A percentile compares a stretch with the other conserved stretches of the same genome.
phyloP scores from a whole-genome alignment of 768 basidiomycete genomes.

The Dioszegia hungarica region DNA sequence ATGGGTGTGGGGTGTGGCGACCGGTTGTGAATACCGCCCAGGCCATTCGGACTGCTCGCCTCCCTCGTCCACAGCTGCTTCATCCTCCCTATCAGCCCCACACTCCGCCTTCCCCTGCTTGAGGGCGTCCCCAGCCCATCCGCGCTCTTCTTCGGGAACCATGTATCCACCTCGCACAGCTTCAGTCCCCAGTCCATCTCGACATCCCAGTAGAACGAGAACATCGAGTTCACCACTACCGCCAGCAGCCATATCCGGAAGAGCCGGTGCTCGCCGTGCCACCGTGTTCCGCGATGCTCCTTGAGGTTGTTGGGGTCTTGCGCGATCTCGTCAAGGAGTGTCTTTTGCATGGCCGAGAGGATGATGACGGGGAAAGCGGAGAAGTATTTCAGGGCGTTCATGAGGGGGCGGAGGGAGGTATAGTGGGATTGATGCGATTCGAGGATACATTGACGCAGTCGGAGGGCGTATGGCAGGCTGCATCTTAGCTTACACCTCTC shows the following conservation, averaged over 20 bases:
- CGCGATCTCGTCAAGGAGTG: slow-evolving; percentile 61
- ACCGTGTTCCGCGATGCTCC: slow-evolving; percentile 50
- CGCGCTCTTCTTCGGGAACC: slow-evolving; percentile 20
- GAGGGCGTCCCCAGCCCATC: neutral
- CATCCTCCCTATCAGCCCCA: neutral
- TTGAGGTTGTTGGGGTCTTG: slow-evolving; percentile 54
- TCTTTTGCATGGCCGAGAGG: slow-evolving; percentile 82
- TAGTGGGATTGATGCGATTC: slow-evolving; percentile 68
- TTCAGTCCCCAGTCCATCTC: slow-evolving; percentile 96
- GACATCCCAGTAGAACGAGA: slow-evolving; percentile 99
- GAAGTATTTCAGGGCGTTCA: slow-evolving; percentile 93
- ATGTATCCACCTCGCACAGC: slow-evolving; percentile 56
- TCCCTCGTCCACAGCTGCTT: neutral
- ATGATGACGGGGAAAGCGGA: slow-evolving; percentile 94
- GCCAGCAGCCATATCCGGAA: slow-evolving; percentile 84
- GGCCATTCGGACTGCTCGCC: neutral
- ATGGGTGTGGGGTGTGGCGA: slow-evolving; percentile 6
- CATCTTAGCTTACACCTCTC: neutral
- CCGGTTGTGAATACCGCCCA: neutral
- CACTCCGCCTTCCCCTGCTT: neutral
- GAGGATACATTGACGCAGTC: slow-evolving; percentile 87
- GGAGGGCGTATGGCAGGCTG: slow-evolving; percentile 82
- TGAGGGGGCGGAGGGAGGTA: slow-evolving; percentile 66
- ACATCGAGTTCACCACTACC: slow-evolving; percentile 80
- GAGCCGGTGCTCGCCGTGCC: slow-evolving; percentile 71